Evolutionary conservation across 1,139 yeast genomes (phyloP).

Genomic region (Pichia sp.): DNA sequence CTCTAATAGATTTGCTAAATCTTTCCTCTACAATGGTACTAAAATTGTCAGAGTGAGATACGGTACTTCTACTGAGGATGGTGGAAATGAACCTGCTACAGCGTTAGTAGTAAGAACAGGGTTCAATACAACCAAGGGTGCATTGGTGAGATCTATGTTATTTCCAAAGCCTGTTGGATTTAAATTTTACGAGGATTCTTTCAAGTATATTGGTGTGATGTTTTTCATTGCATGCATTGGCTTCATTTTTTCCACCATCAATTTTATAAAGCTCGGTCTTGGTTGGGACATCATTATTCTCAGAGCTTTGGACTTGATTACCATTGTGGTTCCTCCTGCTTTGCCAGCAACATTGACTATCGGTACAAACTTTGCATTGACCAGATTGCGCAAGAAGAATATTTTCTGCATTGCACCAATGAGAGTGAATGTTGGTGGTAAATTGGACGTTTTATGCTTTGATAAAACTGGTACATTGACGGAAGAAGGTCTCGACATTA

Average conservation of each 20-base stretch:
- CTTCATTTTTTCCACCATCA: conserved; percentile 73
- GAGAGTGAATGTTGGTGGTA: conserved; percentile 90
- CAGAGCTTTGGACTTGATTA: conserved; percentile 87
- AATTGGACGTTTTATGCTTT: conserved; percentile 81
- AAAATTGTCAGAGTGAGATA: conserved; percentile 76
- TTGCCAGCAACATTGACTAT: conserved; percentile 95
- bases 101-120: conserved; percentile 90
- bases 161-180: conserved; percentile 94
- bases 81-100: conserved; percentile 60
- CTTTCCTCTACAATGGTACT: conserved; percentile 83
- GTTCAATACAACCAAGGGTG: conserved; percentile 94
- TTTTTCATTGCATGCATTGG: conserved; percentile 78
- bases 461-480: conserved; percentile 98
- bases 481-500: conserved; percentile 90
- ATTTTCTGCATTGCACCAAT: conserved; percentile 93
- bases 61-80: conserved; percentile 31
- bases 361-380: conserved; percentile 88
- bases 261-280: conserved; percentile 71
- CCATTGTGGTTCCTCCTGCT: conserved; percentile 98
- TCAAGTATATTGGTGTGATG: conserved; percentile 95
- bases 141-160: conserved; percentile 87
- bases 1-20: conserved; percentile 62
- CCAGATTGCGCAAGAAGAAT: conserved; percentile 57
- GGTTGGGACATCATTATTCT: conserved; percentile 64
- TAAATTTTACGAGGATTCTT: conserved; percentile 89